These are phyloP conservation scores for Fusarium denticulatum DNA, from an alignment of 2,329 filamentous ascomycete genomes.

Conservation along the genomic window DNA sequence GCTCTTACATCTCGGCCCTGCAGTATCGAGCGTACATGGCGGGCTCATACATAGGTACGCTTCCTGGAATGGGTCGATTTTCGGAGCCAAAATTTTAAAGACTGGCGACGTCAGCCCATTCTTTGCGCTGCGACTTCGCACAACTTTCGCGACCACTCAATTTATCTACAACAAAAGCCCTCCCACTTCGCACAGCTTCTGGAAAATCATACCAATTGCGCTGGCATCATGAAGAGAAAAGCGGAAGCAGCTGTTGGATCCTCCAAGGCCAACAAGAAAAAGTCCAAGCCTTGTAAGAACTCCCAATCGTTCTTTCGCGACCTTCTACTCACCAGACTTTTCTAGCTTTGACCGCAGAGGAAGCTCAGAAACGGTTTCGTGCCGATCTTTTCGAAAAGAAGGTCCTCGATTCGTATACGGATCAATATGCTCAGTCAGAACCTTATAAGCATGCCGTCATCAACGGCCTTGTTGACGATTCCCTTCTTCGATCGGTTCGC, in stretches of 20 bases:
- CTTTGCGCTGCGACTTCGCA: constrained; percentile 27
- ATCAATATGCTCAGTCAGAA: constrained; percentile 69
- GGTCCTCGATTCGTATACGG: constrained; percentile 67
- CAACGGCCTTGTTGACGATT: constrained; percentile 78
- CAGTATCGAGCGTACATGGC: constrained; percentile 8
- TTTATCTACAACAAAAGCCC: constrained; percentile 4
- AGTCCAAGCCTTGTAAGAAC: constrained; percentile 59
- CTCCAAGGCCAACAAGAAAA: constrained; percentile 62
- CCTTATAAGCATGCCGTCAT: constrained; percentile 96
- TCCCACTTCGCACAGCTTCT: constrained; percentile 7
- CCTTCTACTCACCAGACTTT: constrained; percentile 23
- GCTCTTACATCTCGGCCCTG: background rate
- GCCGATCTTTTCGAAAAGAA: constrained; percentile 71
- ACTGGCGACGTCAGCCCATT: constrained; percentile 46
- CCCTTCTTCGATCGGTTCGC: constrained; percentile 85
- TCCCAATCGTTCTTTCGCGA: constrained; percentile 14
- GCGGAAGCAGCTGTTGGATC: constrained; percentile 58
- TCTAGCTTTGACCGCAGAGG: constrained; percentile 58
- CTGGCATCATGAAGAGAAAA: constrained; percentile 66
- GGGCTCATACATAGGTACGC: constrained; percentile 1
- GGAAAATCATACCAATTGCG: constrained; percentile 31
- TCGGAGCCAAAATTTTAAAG: constrained; percentile 38
- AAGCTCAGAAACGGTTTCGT: constrained; percentile 69
- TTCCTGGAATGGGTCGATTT: constrained; percentile 42
- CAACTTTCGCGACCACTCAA: constrained; percentile 5